Evolutionary conservation across 208 protist species (phyloP), one percentile per base, ranked within the genome.

Genomic region (Endotrypanum monterogeii): DNA sequence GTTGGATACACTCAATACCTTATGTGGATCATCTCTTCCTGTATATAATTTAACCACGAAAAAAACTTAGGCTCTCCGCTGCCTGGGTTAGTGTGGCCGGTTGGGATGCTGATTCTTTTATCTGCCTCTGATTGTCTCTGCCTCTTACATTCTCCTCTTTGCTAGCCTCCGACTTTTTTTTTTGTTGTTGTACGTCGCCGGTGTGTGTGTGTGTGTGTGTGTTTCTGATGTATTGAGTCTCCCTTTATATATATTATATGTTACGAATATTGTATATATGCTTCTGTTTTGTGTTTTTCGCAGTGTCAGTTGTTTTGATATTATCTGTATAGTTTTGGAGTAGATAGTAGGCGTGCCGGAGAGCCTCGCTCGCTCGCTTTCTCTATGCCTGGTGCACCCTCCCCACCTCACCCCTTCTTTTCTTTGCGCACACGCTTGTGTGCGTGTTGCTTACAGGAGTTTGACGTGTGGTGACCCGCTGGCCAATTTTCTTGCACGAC

Each of bases 151-250:
- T 20, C 35, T 63, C 58, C 35, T 63, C 58, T 25, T 41, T 63
- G n/a, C n/a, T 28, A 44, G 35, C 35, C 39, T 41, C 39, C 32
- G 32, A 12, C 20, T 9, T 56, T 62, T 39, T 41, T 14, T 32
- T 25, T 28, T 8, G 25, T 8, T 23, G 7, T 44, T 41, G 35
- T 63, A 3, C 61, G 25, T 54, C 66, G 41, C 60, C 66, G 52
- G 56, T 70, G 61, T 14, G 61, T 46, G 46, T 61, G 58, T 60
- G 41, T 70, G 41, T 75, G 67, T 65, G 57, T 32, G 41, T 57
- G 65, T 57, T 41, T 28, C 14, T 56, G 65, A 56, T 52, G 44
- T 70, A 39, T 54, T 70, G 28, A 23, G 3, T n/a, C 32, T 30
- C 6, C 44, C 2, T 28, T 16, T 28, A 23, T 58, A 58, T 30